These are phyloP conservation scores for Hypholoma fasciculare DNA, from an alignment of 768 basidiomycete species.

Conservation along the genomic window DNA sequence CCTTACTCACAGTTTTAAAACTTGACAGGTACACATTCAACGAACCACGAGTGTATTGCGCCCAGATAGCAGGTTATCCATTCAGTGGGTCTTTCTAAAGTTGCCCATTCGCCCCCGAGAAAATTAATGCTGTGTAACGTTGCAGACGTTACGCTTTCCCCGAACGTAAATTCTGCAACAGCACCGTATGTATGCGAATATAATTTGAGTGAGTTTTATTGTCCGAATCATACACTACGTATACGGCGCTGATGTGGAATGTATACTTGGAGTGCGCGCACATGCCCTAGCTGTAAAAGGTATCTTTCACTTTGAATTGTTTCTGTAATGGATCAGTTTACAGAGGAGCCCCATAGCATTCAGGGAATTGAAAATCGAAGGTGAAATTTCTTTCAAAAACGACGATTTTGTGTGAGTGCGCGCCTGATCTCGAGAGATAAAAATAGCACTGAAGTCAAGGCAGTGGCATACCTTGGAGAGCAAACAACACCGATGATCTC, in stretches of 20 bases:
- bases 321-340: neutral
- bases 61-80: slow-evolving; percentile 36
- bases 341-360: slow-evolving; percentile 29
- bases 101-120: no score
- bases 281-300: slow-evolving; percentile 53
- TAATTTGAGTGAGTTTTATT: slow-evolving; percentile 35
- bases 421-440: neutral
- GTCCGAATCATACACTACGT: no score
- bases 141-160: slow-evolving; percentile 38
- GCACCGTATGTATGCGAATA: slow-evolving; percentile 47
- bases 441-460: neutral
- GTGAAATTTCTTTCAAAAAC: slow-evolving; percentile 56
- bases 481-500: slow-evolving; percentile 42
- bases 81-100: slow-evolving; percentile 30
- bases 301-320: slow-evolving; percentile 8
- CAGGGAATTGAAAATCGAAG: slow-evolving; percentile 45
- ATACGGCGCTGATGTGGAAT: no score
- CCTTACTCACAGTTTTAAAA: neutral
- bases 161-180: slow-evolving; percentile 40
- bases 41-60: slow-evolving; percentile 46
- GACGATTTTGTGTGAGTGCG: slow-evolving; percentile 46
- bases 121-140: neutral
- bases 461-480: slow-evolving; percentile 48
- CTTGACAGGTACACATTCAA: slow-evolving; percentile 50
- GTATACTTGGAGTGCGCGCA: slow-evolving; percentile 36